Conservation (phyloP, 2,329 filamentous ascomycete species). For the Botrytis sinoallii region DNA sequence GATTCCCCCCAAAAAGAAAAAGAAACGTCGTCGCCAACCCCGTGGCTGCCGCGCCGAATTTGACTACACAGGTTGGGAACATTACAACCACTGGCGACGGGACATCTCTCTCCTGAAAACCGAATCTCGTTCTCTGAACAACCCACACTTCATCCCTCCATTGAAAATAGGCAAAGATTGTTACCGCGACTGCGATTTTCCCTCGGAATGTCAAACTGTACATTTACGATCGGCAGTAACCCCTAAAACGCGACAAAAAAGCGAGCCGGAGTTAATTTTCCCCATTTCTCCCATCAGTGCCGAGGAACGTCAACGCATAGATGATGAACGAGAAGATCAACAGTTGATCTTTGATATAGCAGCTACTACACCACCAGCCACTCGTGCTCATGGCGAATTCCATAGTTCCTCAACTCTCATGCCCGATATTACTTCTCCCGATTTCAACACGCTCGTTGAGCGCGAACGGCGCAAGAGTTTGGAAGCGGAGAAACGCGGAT, state of each 20-base stretch:
- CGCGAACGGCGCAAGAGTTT: slow-evolving; percentile 14
- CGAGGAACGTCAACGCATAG: background rate
- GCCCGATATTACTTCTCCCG: background rate
- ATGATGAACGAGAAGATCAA: slow-evolving; percentile 15
- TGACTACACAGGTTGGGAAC: slow-evolving; percentile 22
- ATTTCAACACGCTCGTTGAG: background rate
- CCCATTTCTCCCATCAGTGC: background rate
- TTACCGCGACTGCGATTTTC: slow-evolving; percentile 17
- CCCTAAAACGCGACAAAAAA: background rate
- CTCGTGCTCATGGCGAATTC: background rate
- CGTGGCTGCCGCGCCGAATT: slow-evolving; percentile 22
- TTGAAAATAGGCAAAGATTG: slow-evolving; percentile 15
- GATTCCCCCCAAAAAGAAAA: background rate
- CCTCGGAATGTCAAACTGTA: slow-evolving; percentile 16
- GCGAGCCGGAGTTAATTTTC: slow-evolving; percentile 10
- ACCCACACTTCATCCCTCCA: background rate
- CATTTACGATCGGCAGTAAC: background rate
- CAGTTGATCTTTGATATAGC: slow-evolving; percentile 15
- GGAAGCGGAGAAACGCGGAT: slow-evolving; percentile 10
- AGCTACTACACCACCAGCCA: slow-evolving; percentile 11
- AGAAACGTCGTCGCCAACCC: slow-evolving; percentile 8
- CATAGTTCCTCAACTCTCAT: background rate
- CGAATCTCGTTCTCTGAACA: background rate
- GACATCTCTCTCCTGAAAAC: slow-evolving; percentile 10
- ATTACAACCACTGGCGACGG: slow-evolving; percentile 16